Percentiles rank a stretch among this genome's conserved stretches.
Conservation (phyloP, 495 filamentous ascomycete species). For the Tuber borchii region DNA sequence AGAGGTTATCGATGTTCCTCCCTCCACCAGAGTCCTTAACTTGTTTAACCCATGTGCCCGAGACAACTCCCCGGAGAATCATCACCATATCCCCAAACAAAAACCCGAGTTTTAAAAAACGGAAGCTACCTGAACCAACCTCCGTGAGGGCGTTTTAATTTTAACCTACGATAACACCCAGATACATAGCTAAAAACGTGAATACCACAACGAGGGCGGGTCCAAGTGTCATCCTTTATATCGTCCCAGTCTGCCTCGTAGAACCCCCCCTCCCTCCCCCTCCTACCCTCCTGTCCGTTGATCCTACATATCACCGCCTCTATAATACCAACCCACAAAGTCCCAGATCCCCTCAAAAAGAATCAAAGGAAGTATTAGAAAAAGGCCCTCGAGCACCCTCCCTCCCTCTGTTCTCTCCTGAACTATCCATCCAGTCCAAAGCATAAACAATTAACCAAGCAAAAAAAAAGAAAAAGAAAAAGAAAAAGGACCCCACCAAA, state of each 20-base stretch:
- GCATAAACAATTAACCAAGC: too few relatives aligned
- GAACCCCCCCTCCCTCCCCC: too few relatives aligned
- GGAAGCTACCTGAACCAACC: too few relatives aligned
- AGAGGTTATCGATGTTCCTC: neutral
- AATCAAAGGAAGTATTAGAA: neutral
- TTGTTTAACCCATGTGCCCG: neutral
- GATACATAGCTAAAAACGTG: neutral
- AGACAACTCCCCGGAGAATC: neutral
- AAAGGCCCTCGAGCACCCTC: too few relatives aligned
- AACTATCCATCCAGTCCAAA: too few relatives aligned
- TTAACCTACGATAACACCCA: neutral
- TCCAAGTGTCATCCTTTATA: too few relatives aligned
- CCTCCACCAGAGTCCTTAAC: neutral
- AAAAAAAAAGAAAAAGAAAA: too few relatives aligned
- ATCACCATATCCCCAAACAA: neutral
- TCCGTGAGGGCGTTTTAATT: neutral
- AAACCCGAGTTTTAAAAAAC: neutral
- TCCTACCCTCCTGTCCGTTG: neutral
- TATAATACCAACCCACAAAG: too few relatives aligned
- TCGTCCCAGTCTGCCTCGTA: too few relatives aligned
- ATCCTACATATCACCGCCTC: neutral
- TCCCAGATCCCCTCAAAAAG: neutral
- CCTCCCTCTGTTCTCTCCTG: too few relatives aligned
- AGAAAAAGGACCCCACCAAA: too few relatives aligned
- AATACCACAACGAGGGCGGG: too few relatives aligned